A percentile compares a stretch with the other conserved stretches of the same genome.
Evolutionary conservation across 768 basidiomycete species (phyloP).

Genomic region (Hygrocybe coccinea): DNA sequence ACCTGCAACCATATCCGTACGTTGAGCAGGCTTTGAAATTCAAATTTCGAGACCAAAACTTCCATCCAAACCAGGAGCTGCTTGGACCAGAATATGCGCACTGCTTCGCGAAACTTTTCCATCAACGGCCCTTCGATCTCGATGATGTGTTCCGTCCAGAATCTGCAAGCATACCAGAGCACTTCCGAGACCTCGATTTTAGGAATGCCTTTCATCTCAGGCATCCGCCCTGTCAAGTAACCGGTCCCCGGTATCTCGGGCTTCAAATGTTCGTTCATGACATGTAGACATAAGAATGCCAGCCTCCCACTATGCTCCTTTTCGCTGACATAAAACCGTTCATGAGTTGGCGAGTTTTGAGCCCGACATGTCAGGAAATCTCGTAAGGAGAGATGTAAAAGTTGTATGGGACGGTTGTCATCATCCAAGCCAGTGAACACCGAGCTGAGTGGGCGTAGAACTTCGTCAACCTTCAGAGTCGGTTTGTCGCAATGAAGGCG

Average conservation of each 20-base stretch:
- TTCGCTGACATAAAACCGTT: not conserved
- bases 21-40: not conserved
- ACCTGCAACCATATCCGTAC: not conserved
- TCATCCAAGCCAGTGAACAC: not conserved
- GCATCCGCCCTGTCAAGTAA: not conserved
- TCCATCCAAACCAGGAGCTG: not conserved
- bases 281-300: not conserved
- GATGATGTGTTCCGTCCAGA: conserved; percentile 7
- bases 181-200: conserved; percentile 2
- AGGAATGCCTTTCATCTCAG: not conserved
- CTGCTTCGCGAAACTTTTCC: not conserved
- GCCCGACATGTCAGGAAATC: conserved; percentile 3
- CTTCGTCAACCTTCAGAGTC: not conserved
- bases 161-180: conserved; percentile 4
- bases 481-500: not conserved
- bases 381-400: conserved; percentile 5
- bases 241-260: not conserved
- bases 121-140: not conserved
- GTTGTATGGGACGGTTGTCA: not conserved
- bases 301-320: not conserved
- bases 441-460: conserved; percentile 1
- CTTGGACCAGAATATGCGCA: not conserved
- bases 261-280: not conserved
- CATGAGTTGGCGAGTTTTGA: not conserved
- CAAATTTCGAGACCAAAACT: not conserved